phyloP scores from a whole-genome alignment of 75 land plant genomes.

The Selaginella moellendorffii region DNA sequence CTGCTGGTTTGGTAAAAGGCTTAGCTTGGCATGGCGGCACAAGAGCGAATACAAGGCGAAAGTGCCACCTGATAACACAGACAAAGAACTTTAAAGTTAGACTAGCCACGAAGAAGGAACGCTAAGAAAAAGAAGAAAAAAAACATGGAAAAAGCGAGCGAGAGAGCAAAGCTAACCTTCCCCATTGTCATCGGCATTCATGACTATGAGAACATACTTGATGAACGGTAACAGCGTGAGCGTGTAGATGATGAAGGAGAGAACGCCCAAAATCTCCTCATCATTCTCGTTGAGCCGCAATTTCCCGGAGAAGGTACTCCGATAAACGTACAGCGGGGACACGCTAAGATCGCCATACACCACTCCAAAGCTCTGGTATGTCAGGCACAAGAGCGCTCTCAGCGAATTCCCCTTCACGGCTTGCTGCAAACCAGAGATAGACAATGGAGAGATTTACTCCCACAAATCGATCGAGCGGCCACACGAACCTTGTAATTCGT shows the following conservation, averaged over 20 bases:
- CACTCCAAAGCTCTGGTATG: constrained; percentile 93
- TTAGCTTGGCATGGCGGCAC: constrained; percentile 69
- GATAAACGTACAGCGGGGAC: constrained; percentile 87
- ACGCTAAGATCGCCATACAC: constrained; percentile 84
- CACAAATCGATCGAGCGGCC: not conserved
- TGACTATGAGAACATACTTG: constrained; percentile 51
- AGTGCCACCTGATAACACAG: constrained; percentile 48
- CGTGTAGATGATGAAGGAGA: constrained; percentile 71
- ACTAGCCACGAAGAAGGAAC: not conserved
- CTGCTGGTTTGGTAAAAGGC: constrained; percentile 71
- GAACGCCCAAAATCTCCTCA: constrained; percentile 52
- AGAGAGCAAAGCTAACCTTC: constrained; percentile 36
- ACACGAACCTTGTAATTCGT: not conserved
- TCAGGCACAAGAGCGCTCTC: constrained; percentile 29
- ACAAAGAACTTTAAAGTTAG: not conserved
- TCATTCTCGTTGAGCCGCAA: constrained; percentile 36
- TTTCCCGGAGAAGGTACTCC: constrained; percentile 54
- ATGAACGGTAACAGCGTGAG: constrained; percentile 54
- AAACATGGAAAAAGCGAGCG: not conserved
- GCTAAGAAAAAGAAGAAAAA: not conserved
- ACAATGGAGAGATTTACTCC: not conserved
- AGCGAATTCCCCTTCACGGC: not conserved
- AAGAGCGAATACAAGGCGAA: constrained; percentile 83
- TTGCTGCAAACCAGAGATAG: not conserved
- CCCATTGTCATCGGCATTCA: constrained; percentile 75